Percentiles rank a stretch among this genome's conserved stretches.
These are phyloP conservation scores for Didymella sp. DNA, from an alignment of 2,329 filamentous ascomycete genomes.

Conservation along the genomic window DNA sequence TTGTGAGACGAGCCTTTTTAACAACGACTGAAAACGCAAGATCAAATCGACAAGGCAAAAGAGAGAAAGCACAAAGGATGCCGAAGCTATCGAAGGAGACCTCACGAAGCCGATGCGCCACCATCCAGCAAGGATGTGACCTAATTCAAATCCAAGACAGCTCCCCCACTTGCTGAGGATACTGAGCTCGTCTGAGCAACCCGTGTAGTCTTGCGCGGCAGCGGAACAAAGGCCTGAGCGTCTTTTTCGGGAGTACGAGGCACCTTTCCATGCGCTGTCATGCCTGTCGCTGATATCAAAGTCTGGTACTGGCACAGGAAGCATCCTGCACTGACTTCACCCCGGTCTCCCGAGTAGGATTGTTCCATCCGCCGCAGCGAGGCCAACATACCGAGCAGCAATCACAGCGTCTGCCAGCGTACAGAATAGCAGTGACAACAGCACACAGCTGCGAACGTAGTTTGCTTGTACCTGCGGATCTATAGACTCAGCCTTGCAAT, in stretches of 20 bases:
- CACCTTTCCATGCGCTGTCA: not conserved
- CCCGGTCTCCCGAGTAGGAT: not conserved
- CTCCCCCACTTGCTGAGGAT: conserved; percentile 11
- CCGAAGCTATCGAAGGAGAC: conserved; percentile 28
- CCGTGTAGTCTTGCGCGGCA: conserved; percentile 24
- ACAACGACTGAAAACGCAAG: conserved; percentile 22
- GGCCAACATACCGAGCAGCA: conserved; percentile 15
- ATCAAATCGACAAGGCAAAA: conserved; percentile 17
- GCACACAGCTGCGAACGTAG: conserved; percentile 30
- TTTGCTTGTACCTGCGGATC: conserved; percentile 24
- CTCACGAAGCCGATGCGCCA: conserved; percentile 12
- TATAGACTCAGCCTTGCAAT: conserved; percentile 30
- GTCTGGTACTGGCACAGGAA: conserved; percentile 29
- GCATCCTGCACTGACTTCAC: conserved; percentile 6
- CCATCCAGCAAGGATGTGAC: conserved; percentile 5
- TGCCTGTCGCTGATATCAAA: conserved; percentile 15
- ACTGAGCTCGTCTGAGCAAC: conserved; percentile 25
- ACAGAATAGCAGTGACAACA: conserved; percentile 26
- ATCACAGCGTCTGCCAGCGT: conserved; percentile 22
- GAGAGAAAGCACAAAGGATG: conserved; percentile 27
- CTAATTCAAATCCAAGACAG: conserved; percentile 29
- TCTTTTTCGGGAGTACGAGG: conserved; percentile 22
- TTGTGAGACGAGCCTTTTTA: conserved; percentile 30
- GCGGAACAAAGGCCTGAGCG: conserved; percentile 23
- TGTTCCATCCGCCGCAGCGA: conserved; percentile 6